Evolutionary conservation across 345 rosid genomes (phyloP).

Genomic region (rapeseed (Brassica napus)): DNA sequence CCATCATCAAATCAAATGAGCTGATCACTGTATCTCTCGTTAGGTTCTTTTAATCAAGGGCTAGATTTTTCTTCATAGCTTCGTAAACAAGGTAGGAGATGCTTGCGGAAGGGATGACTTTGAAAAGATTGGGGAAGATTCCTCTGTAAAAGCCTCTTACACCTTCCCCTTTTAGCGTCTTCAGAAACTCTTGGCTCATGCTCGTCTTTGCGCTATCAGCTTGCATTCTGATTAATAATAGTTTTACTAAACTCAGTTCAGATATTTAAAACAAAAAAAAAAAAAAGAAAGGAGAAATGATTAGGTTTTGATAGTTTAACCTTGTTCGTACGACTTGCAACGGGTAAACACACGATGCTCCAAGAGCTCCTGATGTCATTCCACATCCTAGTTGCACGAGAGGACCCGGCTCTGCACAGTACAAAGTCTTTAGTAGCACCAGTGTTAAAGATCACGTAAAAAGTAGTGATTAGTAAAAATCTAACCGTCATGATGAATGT

Average conservation of each 20-base stretch:
- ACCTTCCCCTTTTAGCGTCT: constrained; percentile 77
- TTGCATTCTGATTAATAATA: constrained; percentile 69
- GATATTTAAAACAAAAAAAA: neutral
- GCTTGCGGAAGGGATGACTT: constrained; percentile 61
- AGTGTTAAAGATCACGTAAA: neutral
- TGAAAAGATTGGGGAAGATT: constrained; percentile 85
- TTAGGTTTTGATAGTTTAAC: constrained; percentile 38
- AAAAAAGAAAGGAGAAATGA: neutral
- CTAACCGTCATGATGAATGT: constrained; percentile 77
- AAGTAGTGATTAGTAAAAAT: neutral
- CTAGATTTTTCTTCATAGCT: constrained; percentile 81
- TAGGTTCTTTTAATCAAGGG: constrained; percentile 59
- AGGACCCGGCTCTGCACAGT: constrained; percentile 77
- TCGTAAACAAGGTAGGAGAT: constrained; percentile 67
- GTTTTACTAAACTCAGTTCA: constrained; percentile 4
- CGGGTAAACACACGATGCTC: constrained; percentile 95
- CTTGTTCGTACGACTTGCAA: constrained; percentile 93
- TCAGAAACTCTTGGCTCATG: constrained; percentile 83
- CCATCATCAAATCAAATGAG: constrained; percentile 29
- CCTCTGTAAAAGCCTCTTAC: constrained; percentile 90
- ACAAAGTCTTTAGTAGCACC: constrained; percentile 15
- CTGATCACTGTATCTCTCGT: neutral
- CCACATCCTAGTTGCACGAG: constrained; percentile 89
- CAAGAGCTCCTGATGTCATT: constrained; percentile 83
- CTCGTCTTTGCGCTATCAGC: constrained; percentile 63